phyloP scores from a whole-genome alignment of 1,284 basidiomycete genomes.

The Irpex rosettiformis region DNA sequence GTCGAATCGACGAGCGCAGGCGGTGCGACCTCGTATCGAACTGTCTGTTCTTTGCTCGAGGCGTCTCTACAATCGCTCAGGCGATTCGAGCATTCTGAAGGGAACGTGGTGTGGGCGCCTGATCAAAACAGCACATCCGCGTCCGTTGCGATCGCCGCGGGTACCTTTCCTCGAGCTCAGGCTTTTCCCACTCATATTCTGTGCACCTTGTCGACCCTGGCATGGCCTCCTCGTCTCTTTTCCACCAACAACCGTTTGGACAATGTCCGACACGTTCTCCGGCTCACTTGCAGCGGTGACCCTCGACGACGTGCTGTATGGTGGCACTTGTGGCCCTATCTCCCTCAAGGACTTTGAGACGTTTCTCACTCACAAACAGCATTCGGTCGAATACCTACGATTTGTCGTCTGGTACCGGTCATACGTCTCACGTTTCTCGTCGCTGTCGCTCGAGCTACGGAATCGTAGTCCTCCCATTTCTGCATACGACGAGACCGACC shows the following conservation, averaged over 20 bases:
- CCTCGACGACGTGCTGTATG: constrained; percentile 34
- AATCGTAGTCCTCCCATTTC: constrained; percentile 15
- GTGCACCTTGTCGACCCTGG: background rate
- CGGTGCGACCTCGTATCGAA: too few species aligned
- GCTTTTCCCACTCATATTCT: background rate
- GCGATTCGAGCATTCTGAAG: too few species aligned
- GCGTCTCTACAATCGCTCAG: background rate
- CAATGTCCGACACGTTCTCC: constrained; percentile 1
- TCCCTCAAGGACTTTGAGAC: constrained; percentile 35
- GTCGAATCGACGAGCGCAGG: too few species aligned
- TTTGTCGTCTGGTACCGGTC: constrained; percentile 43
- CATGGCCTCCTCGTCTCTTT: background rate
- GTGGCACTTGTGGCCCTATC: constrained; percentile 39
- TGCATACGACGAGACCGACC: constrained; percentile 9
- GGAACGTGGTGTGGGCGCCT: background rate
- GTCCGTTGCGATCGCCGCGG: background rate
- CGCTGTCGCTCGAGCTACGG: constrained; percentile 21
- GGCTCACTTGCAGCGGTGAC: constrained; percentile 16
- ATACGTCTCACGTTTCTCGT: constrained; percentile 35
- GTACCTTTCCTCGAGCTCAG: background rate
- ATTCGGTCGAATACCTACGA: constrained; percentile 38
- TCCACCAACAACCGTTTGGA: background rate
- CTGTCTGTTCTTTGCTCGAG: too few species aligned
- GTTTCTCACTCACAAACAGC: constrained; percentile 33
- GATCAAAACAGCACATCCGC: background rate